phyloP scores from a whole-genome alignment of 106 monocot species.

The Allium cepa region DNA sequence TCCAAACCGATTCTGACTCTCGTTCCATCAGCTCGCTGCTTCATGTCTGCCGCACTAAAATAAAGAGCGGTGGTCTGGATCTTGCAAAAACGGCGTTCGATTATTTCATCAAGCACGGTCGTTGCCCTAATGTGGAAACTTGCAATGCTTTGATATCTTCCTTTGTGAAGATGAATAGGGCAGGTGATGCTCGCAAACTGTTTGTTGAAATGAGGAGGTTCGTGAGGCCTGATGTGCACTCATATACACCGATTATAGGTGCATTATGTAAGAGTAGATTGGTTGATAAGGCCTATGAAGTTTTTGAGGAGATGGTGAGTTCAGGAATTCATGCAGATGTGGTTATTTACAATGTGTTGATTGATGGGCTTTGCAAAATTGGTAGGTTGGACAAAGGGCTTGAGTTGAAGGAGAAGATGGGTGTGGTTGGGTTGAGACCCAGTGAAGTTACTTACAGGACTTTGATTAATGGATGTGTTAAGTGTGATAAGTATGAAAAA shows the following conservation, averaged over 20 bases:
- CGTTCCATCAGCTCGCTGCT: constrained; percentile 27
- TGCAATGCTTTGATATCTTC: constrained; percentile 47
- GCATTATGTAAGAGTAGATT: constrained; percentile 44
- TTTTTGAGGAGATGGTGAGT: constrained; percentile 65
- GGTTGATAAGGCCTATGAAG: constrained; percentile 28
- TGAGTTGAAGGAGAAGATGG: constrained; percentile 56
- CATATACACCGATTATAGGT: constrained; percentile 57
- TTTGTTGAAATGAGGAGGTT: constrained; percentile 56
- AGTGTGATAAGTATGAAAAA: constrained; percentile 32
- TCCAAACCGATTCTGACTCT: constrained; percentile 4
- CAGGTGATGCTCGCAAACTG: constrained; percentile 25
- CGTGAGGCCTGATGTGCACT: constrained; percentile 42
- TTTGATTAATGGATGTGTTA: constrained; percentile 65
- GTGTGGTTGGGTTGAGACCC: constrained; percentile 19
- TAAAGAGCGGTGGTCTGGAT: constrained; percentile 5
- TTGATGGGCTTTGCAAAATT: constrained; percentile 72
- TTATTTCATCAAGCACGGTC: constrained; percentile 21
- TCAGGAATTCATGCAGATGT: constrained; percentile 32
- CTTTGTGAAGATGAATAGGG: constrained; percentile 14
- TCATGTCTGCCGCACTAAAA: constrained; percentile 41
- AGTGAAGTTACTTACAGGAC: constrained; percentile 53
- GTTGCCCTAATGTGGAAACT: constrained; percentile 39
- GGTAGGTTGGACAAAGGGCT: constrained; percentile 47
- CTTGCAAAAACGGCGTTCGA: constrained; percentile 39
- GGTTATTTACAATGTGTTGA: constrained; percentile 69